A percentile compares a stretch with the other conserved stretches of the same genome.
These are phyloP conservation scores for Ampelomyces quisqualis DNA, from an alignment of 2,329 filamentous ascomycete species.

Conservation along the genomic window DNA sequence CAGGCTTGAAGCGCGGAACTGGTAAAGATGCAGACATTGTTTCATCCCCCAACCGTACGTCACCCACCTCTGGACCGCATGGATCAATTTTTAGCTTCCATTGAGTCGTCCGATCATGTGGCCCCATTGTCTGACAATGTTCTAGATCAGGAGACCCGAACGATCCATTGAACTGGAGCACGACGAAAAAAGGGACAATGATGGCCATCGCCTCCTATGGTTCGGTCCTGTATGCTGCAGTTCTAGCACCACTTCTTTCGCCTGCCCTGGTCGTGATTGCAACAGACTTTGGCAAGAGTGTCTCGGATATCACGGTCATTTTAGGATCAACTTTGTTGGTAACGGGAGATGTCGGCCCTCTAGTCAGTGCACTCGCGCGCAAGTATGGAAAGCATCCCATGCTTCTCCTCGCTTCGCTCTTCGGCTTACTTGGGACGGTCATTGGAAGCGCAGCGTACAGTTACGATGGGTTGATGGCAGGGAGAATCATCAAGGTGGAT, in stretches of 20 bases:
- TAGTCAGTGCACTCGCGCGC: constrained; percentile 34
- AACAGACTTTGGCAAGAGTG: constrained; percentile 24
- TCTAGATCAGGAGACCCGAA: constrained; percentile 33
- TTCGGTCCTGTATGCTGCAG: constrained; percentile 37
- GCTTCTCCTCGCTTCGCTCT: constrained; percentile 35
- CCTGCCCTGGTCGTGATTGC: constrained; percentile 40
- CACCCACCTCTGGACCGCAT: constrained; percentile 20
- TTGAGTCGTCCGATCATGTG: constrained; percentile 46
- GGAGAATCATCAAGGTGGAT: constrained; percentile 38
- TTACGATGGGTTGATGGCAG: constrained; percentile 36
- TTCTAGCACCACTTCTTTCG: constrained; percentile 38
- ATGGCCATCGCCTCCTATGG: constrained; percentile 38
- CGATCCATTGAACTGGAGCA: constrained; percentile 41
- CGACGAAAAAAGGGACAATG: constrained; percentile 35
- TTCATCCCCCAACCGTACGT: constrained; percentile 39
- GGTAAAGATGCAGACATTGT: constrained; percentile 38
- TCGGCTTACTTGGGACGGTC: constrained; percentile 33
- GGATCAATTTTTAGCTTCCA: too few relatives aligned
- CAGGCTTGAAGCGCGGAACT: constrained; percentile 35
- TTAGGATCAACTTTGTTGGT: constrained; percentile 44
- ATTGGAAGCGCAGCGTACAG: constrained; percentile 28
- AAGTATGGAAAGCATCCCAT: constrained; percentile 39
- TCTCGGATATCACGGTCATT: constrained; percentile 40
- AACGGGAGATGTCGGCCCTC: constrained; percentile 36
- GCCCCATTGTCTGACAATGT: constrained; percentile 52